phyloP scores from a whole-genome alignment of 139 green algal genomes.

The Closterium sp. region DNA sequence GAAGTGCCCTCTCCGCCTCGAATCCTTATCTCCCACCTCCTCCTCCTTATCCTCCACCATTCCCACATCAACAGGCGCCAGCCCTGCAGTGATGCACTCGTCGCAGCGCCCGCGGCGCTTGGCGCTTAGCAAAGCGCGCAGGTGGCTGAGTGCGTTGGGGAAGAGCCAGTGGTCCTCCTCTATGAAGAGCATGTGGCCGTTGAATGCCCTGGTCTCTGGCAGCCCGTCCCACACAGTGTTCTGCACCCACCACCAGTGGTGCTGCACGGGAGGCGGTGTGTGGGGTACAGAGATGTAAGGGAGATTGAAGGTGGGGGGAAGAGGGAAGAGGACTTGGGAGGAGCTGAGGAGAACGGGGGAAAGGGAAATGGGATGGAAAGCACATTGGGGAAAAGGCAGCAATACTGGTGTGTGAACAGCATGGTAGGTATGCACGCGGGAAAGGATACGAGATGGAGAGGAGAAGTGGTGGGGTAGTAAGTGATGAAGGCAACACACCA shows the following conservation, averaged over 20 bases:
- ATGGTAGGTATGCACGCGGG: no score
- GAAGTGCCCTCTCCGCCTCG: not conserved
- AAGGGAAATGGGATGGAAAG: no score
- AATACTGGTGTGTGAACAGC: no score
- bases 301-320: not conserved
- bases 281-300: no score
- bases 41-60: not conserved
- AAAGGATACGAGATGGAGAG: no score
- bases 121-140: not conserved
- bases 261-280: not conserved
- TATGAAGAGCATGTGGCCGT: conserved; percentile 45
- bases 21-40: not conserved
- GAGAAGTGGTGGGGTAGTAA: no score
- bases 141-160: conserved; percentile 28
- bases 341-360: no score
- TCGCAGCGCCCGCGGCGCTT: conserved; percentile 1
- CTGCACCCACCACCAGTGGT: conserved; percentile 54
- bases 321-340: no score
- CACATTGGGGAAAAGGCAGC: no score
- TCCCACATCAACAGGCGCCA: conserved; percentile 20
- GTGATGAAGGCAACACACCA: no score
- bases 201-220: conserved; percentile 24
- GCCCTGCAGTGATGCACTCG: conserved; percentile 18
- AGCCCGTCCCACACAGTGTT: conserved; percentile 47
- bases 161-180: conserved; percentile 50